Evolutionary conservation across 371 early-diverging fungal species (phyloP), one percentile per base, ranked within the genome.

Genomic region (Mortierella sp.): DNA sequence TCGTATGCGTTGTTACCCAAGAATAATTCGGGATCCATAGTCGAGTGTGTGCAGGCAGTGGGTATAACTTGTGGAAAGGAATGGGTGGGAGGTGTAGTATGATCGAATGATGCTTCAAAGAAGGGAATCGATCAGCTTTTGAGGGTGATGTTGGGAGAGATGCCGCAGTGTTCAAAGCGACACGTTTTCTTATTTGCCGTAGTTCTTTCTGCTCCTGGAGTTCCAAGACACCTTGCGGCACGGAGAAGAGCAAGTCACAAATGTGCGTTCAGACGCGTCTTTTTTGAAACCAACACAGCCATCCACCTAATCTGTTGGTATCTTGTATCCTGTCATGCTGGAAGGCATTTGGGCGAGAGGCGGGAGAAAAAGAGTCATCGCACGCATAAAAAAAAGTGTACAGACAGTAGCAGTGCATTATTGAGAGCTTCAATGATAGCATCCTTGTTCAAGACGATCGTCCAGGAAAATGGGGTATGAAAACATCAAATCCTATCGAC

Each of bases 11-110:
- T 12, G 44, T 29, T 84, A 84, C 84, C 51, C 16, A 84, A 75
- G 72, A 84, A 84, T 38, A 73, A 46, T 68, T 84, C 84, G 48
- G 84, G 81, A 77, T 84, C 81, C 84, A 83, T 83, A 21, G 16
- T 18, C 49, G 43, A n/a, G 7, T 43, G 2, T 10, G 10, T 16
- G 58, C 29, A 11, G n/a, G 58, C 29, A 11, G n/a, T 29, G 27
- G 3, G 29, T 43, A 24, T 60, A 27, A 10, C 5, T 65, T 44
- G 11, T 63, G 16, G 32, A 65, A 11, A 35, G 7, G 65, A 18
- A 24, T 21, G 38, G 3, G 24, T 6, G 38, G 3, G 10, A 21
- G 16, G 24, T 68, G 24, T 24, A 16, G 68, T 18, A 2, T 18
- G 11, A 38, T 24, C 1, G 21, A 41, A 8, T 35, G 21, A 10